phyloP scores from a whole-genome alignment of 78 protist genomes.

The Planoprotostelium fungivorum region DNA sequence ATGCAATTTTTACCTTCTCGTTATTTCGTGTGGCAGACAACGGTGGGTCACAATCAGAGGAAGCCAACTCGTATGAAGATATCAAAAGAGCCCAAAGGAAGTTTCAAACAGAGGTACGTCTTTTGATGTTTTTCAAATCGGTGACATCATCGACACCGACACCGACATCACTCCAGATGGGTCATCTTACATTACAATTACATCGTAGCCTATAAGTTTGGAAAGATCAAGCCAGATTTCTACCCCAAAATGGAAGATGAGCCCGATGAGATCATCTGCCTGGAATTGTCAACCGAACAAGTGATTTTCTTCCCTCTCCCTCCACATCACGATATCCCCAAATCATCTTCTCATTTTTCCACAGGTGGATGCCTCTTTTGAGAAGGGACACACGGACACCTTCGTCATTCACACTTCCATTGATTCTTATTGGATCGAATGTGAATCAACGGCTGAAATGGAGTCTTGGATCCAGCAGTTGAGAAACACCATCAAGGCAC shows the following conservation, averaged over 20 bases:
- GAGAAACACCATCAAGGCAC: not conserved
- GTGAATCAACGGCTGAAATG: not conserved
- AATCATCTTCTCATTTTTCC: too few relatives aligned
- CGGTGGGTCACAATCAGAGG: not conserved
- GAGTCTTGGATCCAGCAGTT: not conserved
- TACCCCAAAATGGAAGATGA: not conserved
- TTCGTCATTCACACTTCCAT: not conserved
- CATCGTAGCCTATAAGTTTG: not conserved
- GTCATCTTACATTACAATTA: not conserved
- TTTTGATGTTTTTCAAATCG: not conserved
- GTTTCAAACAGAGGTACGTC: not conserved
- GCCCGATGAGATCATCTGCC: not conserved
- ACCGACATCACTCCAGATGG: not conserved
- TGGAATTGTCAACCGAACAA: not conserved
- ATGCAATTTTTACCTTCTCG: not conserved
- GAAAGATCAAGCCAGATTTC: not conserved
- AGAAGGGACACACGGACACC: not conserved
- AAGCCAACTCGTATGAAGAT: not conserved
- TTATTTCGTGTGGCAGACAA: not conserved
- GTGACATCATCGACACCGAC: too few relatives aligned
- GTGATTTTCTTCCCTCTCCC: too few relatives aligned
- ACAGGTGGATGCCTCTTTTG: not conserved
- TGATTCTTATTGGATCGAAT: not conserved
- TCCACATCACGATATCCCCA: too few relatives aligned
- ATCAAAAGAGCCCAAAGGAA: not conserved